Evolutionary conservation across 1,284 basidiomycete genomes (phyloP).

Genomic region (Stygiomarasmius scandens): DNA sequence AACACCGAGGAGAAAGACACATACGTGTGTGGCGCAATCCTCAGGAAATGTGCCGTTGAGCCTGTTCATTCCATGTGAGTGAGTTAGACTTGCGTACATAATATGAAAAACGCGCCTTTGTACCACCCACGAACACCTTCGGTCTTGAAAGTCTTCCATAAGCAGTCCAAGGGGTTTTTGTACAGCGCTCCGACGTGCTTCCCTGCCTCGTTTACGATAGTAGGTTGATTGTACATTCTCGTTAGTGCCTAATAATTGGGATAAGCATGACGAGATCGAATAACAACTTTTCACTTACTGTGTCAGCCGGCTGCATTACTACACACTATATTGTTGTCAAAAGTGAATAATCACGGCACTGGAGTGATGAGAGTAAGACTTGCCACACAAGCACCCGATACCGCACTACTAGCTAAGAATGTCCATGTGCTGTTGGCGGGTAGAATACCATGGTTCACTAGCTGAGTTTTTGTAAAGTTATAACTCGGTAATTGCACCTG

Average conservation of each 20-base stretch:
- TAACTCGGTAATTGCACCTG: constrained; percentile 95
- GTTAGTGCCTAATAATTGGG: constrained; percentile 77
- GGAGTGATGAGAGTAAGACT: constrained; percentile 31
- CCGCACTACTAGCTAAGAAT: constrained; percentile 84
- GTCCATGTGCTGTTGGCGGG: constrained; percentile 82
- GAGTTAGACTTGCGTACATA: not conserved
- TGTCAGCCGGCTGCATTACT: constrained; percentile 89
- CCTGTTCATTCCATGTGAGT: constrained; percentile 44
- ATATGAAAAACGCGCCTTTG: constrained; percentile 60
- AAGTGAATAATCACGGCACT: constrained; percentile 8
- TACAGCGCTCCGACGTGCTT: constrained; percentile 80
- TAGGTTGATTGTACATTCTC: constrained; percentile 96
- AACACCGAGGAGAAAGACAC: constrained; percentile 25
- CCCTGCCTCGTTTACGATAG: constrained; percentile 72
- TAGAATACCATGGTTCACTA: constrained; percentile 67
- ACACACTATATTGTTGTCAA: constrained; percentile 55
- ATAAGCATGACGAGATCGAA: constrained; percentile 15
- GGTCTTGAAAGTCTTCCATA: constrained; percentile 92
- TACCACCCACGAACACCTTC: constrained; percentile 94
- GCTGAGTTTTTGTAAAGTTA: constrained; percentile 85
- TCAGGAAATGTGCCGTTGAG: constrained; percentile 88
- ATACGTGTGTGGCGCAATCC: constrained; percentile 92
- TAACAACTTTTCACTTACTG: constrained; percentile 50
- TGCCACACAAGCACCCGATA: constrained; percentile 92
- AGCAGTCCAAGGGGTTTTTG: constrained; percentile 91